These are phyloP conservation scores for Linderina pennispora DNA, from an alignment of 192 early-diverging fungal species.

Conservation along the genomic window DNA sequence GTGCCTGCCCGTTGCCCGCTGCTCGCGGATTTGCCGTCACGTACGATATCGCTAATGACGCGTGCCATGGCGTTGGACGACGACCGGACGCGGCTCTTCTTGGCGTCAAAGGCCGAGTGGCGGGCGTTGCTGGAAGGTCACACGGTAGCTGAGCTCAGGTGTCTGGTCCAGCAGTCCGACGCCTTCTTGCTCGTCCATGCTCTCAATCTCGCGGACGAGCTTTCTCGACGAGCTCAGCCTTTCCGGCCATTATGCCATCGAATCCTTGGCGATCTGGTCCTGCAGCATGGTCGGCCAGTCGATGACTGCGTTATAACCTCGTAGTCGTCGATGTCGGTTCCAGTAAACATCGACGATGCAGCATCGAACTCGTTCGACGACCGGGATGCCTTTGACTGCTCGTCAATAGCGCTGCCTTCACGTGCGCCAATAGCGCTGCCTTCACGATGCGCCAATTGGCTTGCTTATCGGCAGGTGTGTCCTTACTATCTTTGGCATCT, in stretches of 20 bases:
- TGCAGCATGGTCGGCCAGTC: slow-evolving; percentile 1
- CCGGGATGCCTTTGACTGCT: background rate
- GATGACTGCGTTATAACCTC: background rate
- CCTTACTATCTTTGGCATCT: slow-evolving; percentile 6
- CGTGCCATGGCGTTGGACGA: slow-evolving; percentile 39
- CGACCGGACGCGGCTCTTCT: slow-evolving; percentile 26
- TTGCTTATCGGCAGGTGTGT: background rate
- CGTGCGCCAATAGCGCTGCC: background rate
- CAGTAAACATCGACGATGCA: slow-evolving; percentile 37
- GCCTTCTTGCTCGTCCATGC: slow-evolving; percentile 36
- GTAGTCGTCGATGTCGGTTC: slow-evolving; percentile 17
- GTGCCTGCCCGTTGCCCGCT: background rate
- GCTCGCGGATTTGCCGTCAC: slow-evolving; percentile 6
- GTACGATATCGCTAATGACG: slow-evolving; percentile 38
- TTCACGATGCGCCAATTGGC: too few relatives aligned
- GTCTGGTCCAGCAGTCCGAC: slow-evolving; percentile 44
- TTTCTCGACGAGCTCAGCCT: slow-evolving; percentile 29
- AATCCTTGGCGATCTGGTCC: background rate
- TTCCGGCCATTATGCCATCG: slow-evolving; percentile 12
- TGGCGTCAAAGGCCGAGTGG: slow-evolving; percentile 16
- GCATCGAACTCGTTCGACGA: slow-evolving; percentile 18
- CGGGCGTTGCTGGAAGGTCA: slow-evolving; percentile 10
- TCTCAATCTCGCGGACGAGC: slow-evolving; percentile 38
- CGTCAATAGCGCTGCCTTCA: too few relatives aligned
- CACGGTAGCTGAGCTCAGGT: slow-evolving; percentile 39